A percentile compares a stretch with the other conserved stretches of the same genome.
Conservation (phyloP, 2,329 filamentous ascomycete genomes). For the Dendrostoma leiphaemia region DNA sequence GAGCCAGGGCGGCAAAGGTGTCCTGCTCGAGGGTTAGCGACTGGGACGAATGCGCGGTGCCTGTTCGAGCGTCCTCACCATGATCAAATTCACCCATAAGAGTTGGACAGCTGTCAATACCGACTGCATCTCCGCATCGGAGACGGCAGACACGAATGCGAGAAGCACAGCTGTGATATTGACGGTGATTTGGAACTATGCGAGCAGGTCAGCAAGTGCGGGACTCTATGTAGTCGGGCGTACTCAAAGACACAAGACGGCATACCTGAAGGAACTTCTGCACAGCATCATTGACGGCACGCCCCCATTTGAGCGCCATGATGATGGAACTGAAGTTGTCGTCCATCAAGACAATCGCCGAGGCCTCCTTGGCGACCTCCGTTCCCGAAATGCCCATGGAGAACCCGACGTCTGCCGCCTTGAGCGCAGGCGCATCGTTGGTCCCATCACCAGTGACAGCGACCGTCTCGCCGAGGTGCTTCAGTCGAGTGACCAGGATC, state of each 20-base stretch:
- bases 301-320: slow-evolving; percentile 66
- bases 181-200: slow-evolving; percentile 64
- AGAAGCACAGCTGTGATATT: slow-evolving; percentile 67
- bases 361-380: slow-evolving; percentile 68
- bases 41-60: too few relatives aligned
- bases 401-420: slow-evolving; percentile 65
- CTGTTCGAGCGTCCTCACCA: slow-evolving; percentile 33
- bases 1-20: slow-evolving; percentile 63
- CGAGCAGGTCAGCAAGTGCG: background rate
- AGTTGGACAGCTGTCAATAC: slow-evolving; percentile 66
- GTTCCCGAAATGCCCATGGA: slow-evolving; percentile 68
- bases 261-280: slow-evolving; percentile 63
- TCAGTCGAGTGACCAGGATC: slow-evolving; percentile 54
- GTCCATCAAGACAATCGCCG: slow-evolving; percentile 67
- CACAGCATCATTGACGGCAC: slow-evolving; percentile 66
- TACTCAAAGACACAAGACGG: background rate
- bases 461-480: slow-evolving; percentile 54
- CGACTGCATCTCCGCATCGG: slow-evolving; percentile 51
- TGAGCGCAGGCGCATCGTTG: slow-evolving; percentile 64
- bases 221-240: too few relatives aligned
- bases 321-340: slow-evolving; percentile 67
- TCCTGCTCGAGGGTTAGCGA: slow-evolving; percentile 31
- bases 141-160: slow-evolving; percentile 63
- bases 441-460: slow-evolving; percentile 67
- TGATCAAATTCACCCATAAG: slow-evolving; percentile 68